These are phyloP conservation scores for Pyrrhoderma lamaoense DNA, from an alignment of 1,284 basidiomycete species.

Conservation along the genomic window DNA sequence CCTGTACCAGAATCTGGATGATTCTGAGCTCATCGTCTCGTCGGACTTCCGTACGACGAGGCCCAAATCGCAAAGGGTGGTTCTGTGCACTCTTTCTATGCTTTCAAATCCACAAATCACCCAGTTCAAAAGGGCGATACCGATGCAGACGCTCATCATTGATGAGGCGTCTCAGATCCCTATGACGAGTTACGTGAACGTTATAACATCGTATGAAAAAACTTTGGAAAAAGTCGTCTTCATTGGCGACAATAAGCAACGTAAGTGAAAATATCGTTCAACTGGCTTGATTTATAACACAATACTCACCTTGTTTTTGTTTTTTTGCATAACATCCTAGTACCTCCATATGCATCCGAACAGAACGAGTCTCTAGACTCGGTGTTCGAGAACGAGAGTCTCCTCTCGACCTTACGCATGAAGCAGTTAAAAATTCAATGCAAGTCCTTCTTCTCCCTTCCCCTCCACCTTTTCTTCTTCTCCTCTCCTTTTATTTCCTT, in stretches of 20 bases:
- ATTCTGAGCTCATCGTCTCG: conserved; percentile 3
- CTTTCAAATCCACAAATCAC: conserved; percentile 36
- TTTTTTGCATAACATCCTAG: conserved; percentile 23
- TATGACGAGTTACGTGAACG: conserved; percentile 45
- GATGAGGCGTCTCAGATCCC: conserved; percentile 66
- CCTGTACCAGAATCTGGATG: conserved; percentile 37
- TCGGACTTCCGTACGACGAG: not conserved
- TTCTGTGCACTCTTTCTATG: conserved; percentile 70
- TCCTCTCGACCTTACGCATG: conserved; percentile 28
- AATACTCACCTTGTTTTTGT: not conserved
- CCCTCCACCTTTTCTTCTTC: not conserved
- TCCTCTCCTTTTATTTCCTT: too few relatives aligned
- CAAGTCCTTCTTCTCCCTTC: conserved; percentile 26
- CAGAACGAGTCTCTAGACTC: conserved; percentile 43
- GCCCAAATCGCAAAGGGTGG: conserved; percentile 33
- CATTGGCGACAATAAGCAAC: conserved; percentile 71
- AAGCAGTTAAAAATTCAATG: conserved; percentile 54
- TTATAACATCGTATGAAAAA: conserved; percentile 38
- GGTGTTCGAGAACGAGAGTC: conserved; percentile 49
- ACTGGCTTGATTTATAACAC: too few relatives aligned
- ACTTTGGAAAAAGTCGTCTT: conserved; percentile 56
- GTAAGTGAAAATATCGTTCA: too few relatives aligned
- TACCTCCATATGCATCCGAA: conserved; percentile 47
- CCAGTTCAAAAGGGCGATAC: conserved; percentile 33
- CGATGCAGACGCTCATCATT: conserved; percentile 42